Evolutionary conservation across 2,329 filamentous ascomycete species (phyloP), one percentile per base, ranked within the genome.

Genomic region (Chaetoscypha palmicola): DNA sequence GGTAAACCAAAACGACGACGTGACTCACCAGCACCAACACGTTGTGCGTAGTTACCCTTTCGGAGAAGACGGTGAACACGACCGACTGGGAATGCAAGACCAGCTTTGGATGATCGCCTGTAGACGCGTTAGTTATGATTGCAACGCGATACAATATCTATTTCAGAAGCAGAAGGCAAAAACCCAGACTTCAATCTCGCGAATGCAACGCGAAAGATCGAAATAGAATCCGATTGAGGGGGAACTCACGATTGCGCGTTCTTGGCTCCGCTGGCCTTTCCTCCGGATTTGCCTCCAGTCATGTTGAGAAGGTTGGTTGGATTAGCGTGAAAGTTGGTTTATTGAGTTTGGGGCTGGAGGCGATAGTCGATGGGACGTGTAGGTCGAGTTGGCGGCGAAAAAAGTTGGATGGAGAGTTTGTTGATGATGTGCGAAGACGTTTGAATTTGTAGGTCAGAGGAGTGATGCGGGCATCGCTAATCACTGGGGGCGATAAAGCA

Each of bases 241-340:
- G 16, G 35, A 36, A 85, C 90, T 82, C 76, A 97, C 92, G 90
- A 96, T 79, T 97, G 92, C 66, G 92, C 86, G 79, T 86, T 94
- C 88, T 98, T 98, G 77, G 86, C 84, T 76, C 90, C 89, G 76
- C 86, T 91, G 77, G 91, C 90, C 85, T 97, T 97, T 83, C 92
- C 92, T 73, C 92, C 92, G 76, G 91, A 96, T 77, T 98, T 98
- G 73, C 92, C 91, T 81, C 91, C 91, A 88, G 92, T 94, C 92
- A 98, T 98, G 86, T 87, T 96, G 83, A 79, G 66, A 56, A 68
- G 64, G 40, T 57, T 64, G 61, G 59, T 53, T 63, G 59, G 53
- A 54, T 63, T 60, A 57, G 52, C 59, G 9, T 55, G 55, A 52
- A 53, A 54, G 41, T 56, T 54, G 47, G 53, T 41, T 23, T 37